phyloP scores from a whole-genome alignment of 352 stramenopile species.

The Phytophthora pisi region DNA sequence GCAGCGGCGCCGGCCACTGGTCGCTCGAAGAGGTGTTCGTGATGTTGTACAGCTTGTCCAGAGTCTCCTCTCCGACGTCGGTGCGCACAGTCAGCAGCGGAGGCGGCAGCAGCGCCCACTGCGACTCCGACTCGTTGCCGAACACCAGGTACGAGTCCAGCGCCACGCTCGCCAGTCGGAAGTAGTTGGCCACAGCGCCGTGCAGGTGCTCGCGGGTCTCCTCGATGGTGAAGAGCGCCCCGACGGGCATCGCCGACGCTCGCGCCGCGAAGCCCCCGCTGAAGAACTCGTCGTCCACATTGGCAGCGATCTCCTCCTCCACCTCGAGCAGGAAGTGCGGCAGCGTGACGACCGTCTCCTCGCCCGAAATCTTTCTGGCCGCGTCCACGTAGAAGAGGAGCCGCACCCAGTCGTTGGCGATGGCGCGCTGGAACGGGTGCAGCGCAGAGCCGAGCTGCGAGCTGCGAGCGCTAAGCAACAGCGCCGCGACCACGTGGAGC shows the following conservation, averaged over 20 bases:
- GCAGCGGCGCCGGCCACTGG: constrained; percentile 61
- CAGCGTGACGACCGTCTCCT: constrained; percentile 43
- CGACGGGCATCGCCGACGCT: constrained; percentile 62
- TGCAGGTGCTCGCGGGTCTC: constrained; percentile 77
- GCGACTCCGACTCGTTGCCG: constrained; percentile 20
- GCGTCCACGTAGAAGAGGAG: constrained; percentile 78
- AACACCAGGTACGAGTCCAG: constrained; percentile 59
- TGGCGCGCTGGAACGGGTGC: constrained; percentile 62
- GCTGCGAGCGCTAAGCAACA: constrained; percentile 57
- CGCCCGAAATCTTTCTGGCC: constrained; percentile 1
- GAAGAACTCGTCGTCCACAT: constrained; percentile 71
- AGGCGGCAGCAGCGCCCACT: constrained; percentile 29
- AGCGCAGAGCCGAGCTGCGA: constrained; percentile 48
- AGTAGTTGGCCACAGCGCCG: constrained; percentile 68
- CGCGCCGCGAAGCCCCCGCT: constrained; percentile 50
- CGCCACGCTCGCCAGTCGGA: constrained; percentile 52
- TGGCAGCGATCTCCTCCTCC: constrained; percentile 70
- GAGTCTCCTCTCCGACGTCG: constrained; percentile 31
- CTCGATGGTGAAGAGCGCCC: constrained; percentile 74
- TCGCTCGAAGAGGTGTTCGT: constrained; percentile 39
- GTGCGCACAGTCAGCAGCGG: constrained; percentile 57
- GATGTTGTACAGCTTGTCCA: constrained; percentile 50
- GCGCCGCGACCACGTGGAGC: constrained; percentile 47
- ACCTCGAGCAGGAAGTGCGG: constrained; percentile 72
- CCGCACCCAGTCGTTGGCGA: constrained; percentile 74